A percentile compares a stretch with the other conserved stretches of the same genome.
Conservation (phyloP, 2,329 filamentous ascomycete species). For the Achaetomium macrosporum region DNA sequence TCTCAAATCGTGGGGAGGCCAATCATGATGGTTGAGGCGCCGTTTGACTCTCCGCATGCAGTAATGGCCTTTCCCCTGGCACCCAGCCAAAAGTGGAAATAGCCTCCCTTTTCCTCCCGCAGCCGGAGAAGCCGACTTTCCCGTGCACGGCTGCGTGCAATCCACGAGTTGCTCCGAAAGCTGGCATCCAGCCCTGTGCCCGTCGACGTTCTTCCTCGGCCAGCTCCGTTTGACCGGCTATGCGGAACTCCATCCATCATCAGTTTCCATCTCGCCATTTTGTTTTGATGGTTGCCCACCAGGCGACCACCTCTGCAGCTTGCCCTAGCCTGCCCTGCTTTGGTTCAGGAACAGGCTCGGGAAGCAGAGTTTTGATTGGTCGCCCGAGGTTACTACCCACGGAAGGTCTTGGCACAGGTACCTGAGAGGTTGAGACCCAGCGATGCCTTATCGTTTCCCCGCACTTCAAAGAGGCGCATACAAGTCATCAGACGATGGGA, state of each 20-base stretch:
- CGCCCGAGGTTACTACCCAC: neutral
- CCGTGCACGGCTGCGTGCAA: neutral
- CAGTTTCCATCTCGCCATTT: neutral
- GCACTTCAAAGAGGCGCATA: slow-evolving; percentile 3
- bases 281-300: neutral
- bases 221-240: neutral
- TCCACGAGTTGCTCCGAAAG: neutral
- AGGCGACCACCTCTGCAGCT: neutral
- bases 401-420: neutral
- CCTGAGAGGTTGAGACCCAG: slow-evolving; percentile 1
- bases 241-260: neutral
- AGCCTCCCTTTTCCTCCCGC: neutral
- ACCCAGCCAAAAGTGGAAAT: neutral
- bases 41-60: slow-evolving; percentile 1
- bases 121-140: slow-evolving; percentile 2
- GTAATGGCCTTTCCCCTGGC: neutral
- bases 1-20: slow-evolving; percentile 2
- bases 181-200: slow-evolving; percentile 5
- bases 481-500: slow-evolving; percentile 7
- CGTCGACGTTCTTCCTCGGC: neutral
- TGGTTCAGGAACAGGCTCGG: slow-evolving; percentile 14
- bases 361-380: slow-evolving; percentile 11
- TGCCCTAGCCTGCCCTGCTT: neutral
- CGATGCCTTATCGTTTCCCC: slow-evolving; percentile 13
- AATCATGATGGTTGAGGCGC: slow-evolving; percentile 11